phyloP scores from a whole-genome alignment of 352 stramenopile species.

The Phytophthora ramorum region DNA sequence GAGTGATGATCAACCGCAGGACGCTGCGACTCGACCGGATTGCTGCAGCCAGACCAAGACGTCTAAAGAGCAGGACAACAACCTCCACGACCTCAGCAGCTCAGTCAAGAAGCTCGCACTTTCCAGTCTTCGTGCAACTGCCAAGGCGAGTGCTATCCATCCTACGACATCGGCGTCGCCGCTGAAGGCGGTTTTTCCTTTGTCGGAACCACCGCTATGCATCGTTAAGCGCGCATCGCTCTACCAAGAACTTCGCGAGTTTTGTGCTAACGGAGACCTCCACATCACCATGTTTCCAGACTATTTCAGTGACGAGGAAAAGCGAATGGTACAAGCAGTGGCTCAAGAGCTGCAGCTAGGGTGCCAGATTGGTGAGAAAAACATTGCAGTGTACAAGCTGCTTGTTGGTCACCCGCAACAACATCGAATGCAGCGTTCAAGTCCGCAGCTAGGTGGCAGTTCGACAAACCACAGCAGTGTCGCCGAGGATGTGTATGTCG shows the following conservation, averaged over 20 bases:
- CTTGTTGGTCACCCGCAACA: slow-evolving; percentile 27
- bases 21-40: not conserved
- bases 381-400: slow-evolving; percentile 67
- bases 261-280: slow-evolving; percentile 47
- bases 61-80: slow-evolving; percentile 23
- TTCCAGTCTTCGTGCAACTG: slow-evolving; percentile 19
- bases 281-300: slow-evolving; percentile 75
- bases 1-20: slow-evolving; percentile 16
- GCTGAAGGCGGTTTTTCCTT: slow-evolving; percentile 12
- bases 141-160: slow-evolving; percentile 16
- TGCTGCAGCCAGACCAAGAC: slow-evolving; percentile 14
- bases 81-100: slow-evolving; percentile 40
- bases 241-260: slow-evolving; percentile 70
- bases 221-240: slow-evolving; percentile 52
- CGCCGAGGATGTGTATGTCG: slow-evolving; percentile 71
- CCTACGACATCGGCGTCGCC: slow-evolving; percentile 12
- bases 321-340: slow-evolving; percentile 56
- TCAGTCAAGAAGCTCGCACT: slow-evolving; percentile 38
- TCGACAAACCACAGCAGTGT: slow-evolving; percentile 7
- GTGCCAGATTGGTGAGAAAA: slow-evolving; percentile 71
- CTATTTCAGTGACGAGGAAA: slow-evolving; percentile 67
- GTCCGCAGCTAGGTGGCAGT: not conserved
- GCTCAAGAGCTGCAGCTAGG: slow-evolving; percentile 60
- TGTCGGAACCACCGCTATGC: slow-evolving; percentile 13
- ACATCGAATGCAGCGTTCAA: slow-evolving; percentile 17